phyloP scores from a whole-genome alignment of 129 eudicot species.

The Sambucus nigra region DNA sequence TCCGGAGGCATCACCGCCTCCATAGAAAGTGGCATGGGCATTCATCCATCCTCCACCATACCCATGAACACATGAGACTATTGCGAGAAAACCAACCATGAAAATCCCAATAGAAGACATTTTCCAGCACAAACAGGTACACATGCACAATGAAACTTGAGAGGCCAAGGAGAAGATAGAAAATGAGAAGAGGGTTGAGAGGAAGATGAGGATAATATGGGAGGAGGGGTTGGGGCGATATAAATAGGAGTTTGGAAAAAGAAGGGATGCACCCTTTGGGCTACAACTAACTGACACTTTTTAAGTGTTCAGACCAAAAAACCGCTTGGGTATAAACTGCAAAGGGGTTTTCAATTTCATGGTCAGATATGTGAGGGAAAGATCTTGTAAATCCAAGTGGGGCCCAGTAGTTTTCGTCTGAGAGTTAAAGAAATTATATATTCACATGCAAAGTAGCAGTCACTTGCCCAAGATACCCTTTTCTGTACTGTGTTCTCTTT shows the following conservation, averaged over 20 bases:
- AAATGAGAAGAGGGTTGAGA: not conserved
- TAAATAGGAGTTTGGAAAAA: conserved; percentile 29
- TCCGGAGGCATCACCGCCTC: conserved; percentile 91
- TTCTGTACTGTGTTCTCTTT: not conserved
- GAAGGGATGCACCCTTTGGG: not conserved
- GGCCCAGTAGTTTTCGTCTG: conserved; percentile 5
- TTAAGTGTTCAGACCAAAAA: conserved; percentile 25
- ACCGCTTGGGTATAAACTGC: not conserved
- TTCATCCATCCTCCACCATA: conserved; percentile 45
- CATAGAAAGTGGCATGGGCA: conserved; percentile 96
- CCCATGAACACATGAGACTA: conserved; percentile 32
- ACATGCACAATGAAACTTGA: conserved; percentile 5
- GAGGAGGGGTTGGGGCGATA: conserved; percentile 11
- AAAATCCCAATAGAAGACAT: conserved; percentile 36
- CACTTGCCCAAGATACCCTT: conserved; percentile 23
- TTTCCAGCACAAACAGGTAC: conserved; percentile 29
- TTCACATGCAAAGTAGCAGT: conserved; percentile 32
- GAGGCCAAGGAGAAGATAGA: conserved; percentile 2
- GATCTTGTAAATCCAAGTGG: conserved; percentile 8
- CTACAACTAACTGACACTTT: conserved; percentile 22
- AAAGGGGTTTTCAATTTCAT: not conserved
- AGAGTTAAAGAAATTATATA: conserved; percentile 3
- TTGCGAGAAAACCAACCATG: conserved; percentile 31
- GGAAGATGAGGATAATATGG: conserved; percentile 2
- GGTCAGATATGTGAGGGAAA: not conserved